Percentiles rank a stretch among this genome's conserved stretches.
Conservation (phyloP, 768 basidiomycete species). For the Holtermannia corniformis region DNA sequence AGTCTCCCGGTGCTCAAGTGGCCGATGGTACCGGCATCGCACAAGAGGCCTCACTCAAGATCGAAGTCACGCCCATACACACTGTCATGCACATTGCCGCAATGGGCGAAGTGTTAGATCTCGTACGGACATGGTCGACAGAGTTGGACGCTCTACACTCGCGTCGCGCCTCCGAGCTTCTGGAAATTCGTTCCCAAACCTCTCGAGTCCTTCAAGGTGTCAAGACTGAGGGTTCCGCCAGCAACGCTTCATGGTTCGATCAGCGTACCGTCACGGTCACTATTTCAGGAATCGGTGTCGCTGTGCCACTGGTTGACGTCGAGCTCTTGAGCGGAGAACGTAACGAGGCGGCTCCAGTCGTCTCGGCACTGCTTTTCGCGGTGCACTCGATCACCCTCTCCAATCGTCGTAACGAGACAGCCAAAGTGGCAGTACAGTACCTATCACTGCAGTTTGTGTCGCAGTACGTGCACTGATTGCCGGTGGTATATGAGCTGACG, state of each 20-base stretch:
- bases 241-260: conserved; percentile 38
- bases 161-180: conserved; percentile 65
- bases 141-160: conserved; percentile 67
- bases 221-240: conserved; percentile 1
- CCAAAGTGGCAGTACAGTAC: conserved; percentile 59
- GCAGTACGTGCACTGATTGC: conserved; percentile 47
- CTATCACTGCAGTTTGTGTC: conserved; percentile 80
- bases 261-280: conserved; percentile 41
- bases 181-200: conserved; percentile 55
- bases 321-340: conserved; percentile 43
- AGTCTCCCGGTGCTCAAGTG: conserved; percentile 12
- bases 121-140: conserved; percentile 46
- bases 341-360: not conserved
- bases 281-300: conserved; percentile 65
- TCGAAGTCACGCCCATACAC: conserved; percentile 66
- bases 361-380: conserved; percentile 73
- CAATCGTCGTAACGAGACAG: conserved; percentile 66
- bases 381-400: conserved; percentile 65
- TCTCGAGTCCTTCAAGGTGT: conserved; percentile 61
- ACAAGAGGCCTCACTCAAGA: conserved; percentile 36
- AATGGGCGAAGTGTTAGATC: conserved; percentile 75
- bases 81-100: conserved; percentile 93
- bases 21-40: conserved; percentile 3
- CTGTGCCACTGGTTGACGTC: conserved; percentile 69
- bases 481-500: not conserved